Percentiles rank a stretch among this genome's conserved stretches.
phyloP scores from a whole-genome alignment of 2,329 filamentous ascomycete genomes.

The Alternaria viburni region DNA sequence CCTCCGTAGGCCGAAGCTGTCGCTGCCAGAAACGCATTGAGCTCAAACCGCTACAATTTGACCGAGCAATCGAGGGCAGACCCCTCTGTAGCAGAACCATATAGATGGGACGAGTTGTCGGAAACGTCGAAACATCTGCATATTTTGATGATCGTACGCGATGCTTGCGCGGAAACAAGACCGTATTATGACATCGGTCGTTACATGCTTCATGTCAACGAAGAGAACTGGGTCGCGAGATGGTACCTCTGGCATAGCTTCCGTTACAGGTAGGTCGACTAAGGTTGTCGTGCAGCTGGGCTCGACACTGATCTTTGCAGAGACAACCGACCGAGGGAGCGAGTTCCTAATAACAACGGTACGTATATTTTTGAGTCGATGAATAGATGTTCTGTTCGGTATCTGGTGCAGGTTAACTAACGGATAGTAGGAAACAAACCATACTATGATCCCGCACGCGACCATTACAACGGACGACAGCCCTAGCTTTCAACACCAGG shows the following conservation, averaged over 20 bases:
- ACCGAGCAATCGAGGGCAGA: slow-evolving; percentile 44
- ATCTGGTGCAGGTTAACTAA: slow-evolving; percentile 1
- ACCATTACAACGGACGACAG: slow-evolving; percentile 21
- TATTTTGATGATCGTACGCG: slow-evolving; percentile 50
- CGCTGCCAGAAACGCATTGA: slow-evolving; percentile 51
- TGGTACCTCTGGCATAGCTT: slow-evolving; percentile 61
- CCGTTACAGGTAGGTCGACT: slow-evolving; percentile 45
- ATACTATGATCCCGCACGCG: slow-evolving; percentile 36
- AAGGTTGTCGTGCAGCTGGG: too few species aligned
- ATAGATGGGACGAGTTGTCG: slow-evolving; percentile 56
- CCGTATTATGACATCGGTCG: slow-evolving; percentile 52
- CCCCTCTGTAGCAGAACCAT: slow-evolving; percentile 46
- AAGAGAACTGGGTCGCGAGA: slow-evolving; percentile 59
- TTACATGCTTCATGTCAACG: slow-evolving; percentile 49
- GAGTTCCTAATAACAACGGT: slow-evolving; percentile 2
- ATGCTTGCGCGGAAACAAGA: slow-evolving; percentile 48
- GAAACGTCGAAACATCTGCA: slow-evolving; percentile 57
- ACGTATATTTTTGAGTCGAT: not conserved
- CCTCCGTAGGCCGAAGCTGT: slow-evolving; percentile 51
- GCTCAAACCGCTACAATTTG: slow-evolving; percentile 47
- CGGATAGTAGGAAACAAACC: slow-evolving; percentile 5
- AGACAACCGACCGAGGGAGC: slow-evolving; percentile 36
- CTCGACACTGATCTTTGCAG: slow-evolving; percentile 25
- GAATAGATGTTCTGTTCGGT: not conserved
- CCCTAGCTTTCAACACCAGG: not conserved